Evolutionary conservation across 768 basidiomycete genomes (phyloP), one percentile per base, ranked within the genome.

Genomic region (Kwoniella dendrophila): DNA sequence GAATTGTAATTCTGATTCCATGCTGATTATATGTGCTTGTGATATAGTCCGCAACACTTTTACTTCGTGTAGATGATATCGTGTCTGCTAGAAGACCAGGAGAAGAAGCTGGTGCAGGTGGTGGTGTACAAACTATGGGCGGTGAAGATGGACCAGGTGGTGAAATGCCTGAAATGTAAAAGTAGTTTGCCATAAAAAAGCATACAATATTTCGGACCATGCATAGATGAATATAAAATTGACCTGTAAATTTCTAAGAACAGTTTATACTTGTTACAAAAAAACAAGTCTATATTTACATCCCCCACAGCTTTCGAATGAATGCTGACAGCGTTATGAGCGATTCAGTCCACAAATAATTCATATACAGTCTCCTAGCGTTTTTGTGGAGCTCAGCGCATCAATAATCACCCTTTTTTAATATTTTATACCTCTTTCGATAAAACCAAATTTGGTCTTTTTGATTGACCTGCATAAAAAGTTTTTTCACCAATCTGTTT

Each of bases 41-140:
- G 33, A 5, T 20, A 52, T 36, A 89, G 87, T 91, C 90, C 52
- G 89, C 94, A 0, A 89, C 92, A 10, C 88, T 95, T 83, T 82
- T 97, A 3, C 84, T 95, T 26, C 88, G 92, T 27, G 92, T 96
- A 1, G 94, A 96, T 75, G 92, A 96, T 70, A 90, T 97, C 57
- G 91, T 96, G 30, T 69, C 66, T 32, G 77, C 77, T 18, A 44
- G 73, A 51, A 60, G 75, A 65, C 73, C 75, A 26, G 71, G 71
- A 32, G 72, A 78, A 56, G 75, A 70, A 29, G 74, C 71, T 41
- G 64, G 59, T 27, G 67, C 63, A 18, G 75, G 72, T 38, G 67
- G 66, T 38, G 75, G 74, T 40, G 77, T 78, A 7, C 77, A 78
- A 69, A 78, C 74, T 3, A 78, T 78, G 77, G 77, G 77, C 49